Conservation (phyloP, 139 green algal genomes). For the Haematococcus sp. region DNA sequence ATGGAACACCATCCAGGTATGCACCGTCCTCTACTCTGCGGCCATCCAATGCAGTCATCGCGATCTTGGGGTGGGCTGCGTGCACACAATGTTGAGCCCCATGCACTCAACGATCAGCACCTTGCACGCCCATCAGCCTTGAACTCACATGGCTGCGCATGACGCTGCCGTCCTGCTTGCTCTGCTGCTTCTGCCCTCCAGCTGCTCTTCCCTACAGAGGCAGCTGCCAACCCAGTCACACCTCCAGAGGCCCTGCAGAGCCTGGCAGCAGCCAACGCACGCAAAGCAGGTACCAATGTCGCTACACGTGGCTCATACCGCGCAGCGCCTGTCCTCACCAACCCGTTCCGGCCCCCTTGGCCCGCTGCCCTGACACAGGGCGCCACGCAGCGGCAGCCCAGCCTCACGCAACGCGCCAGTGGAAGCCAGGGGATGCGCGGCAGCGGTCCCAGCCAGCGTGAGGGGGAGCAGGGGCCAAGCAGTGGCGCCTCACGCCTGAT, state of each 20-base stretch:
- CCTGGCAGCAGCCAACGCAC: background rate
- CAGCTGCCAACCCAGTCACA: background rate
- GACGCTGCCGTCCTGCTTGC: no score
- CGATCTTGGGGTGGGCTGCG: no score
- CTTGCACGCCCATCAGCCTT: no score
- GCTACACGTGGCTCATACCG: background rate
- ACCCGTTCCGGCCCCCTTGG: constrained; percentile 3
- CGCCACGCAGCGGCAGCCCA: background rate
- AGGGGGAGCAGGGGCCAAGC: background rate
- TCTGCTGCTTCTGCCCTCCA: no score
- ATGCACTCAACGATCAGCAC: no score
- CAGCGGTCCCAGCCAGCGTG: no score
- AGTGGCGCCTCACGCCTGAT: background rate
- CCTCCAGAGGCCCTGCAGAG: background rate
- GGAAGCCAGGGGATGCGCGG: no score
- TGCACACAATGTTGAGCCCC: no score
- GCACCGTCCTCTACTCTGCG: no score
- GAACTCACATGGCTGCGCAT: no score
- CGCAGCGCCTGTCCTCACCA: constrained; percentile 2
- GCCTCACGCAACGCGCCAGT: background rate
- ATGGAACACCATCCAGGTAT: constrained; percentile 55
- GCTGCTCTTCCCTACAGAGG: constrained; percentile 44
- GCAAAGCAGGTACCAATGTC: background rate
- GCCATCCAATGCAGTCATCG: no score
- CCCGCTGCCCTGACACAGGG: background rate